These are phyloP conservation scores for Immersiella caudata DNA, from an alignment of 495 filamentous ascomycete species.

Conservation along the genomic window DNA sequence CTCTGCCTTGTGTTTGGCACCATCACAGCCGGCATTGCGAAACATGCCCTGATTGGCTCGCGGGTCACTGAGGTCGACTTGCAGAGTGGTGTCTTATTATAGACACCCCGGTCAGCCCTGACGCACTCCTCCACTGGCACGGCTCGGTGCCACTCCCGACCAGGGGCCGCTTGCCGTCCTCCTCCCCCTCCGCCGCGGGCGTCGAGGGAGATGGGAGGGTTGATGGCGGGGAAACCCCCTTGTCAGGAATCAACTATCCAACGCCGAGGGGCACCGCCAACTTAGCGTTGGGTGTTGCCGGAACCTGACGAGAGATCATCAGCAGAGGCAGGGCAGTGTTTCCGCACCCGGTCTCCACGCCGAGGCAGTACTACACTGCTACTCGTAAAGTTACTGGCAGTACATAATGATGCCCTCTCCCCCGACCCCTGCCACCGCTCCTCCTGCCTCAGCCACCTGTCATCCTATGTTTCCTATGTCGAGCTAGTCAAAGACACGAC, in stretches of 20 bases:
- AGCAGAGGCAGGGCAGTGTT: constrained; percentile 16
- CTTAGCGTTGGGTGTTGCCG: constrained; percentile 6
- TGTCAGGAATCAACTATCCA: background rate
- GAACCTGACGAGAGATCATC: constrained; percentile 17
- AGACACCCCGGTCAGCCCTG: constrained; percentile 29
- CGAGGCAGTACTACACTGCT: background rate
- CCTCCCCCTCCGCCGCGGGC: background rate
- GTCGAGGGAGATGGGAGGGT: constrained; percentile 1
- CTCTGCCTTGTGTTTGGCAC: constrained; percentile 12
- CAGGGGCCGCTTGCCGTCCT: constrained; percentile 13
- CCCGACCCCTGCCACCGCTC: constrained; percentile 15
- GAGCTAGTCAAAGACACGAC: constrained; percentile 3
- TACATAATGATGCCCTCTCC: constrained; percentile 21
- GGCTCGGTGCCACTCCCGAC: constrained; percentile 21
- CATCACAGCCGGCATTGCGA: constrained; percentile 8
- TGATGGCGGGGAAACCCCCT: constrained; percentile 21
- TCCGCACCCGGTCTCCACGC: constrained; percentile 1
- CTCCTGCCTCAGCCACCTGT: constrained; percentile 17
- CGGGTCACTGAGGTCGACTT: constrained; percentile 5
- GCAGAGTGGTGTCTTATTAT: constrained; percentile 31
- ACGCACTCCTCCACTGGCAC: constrained; percentile 20
- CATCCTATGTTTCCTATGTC: constrained; percentile 14
- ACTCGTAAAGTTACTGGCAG: background rate
- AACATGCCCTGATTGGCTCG: constrained; percentile 15
- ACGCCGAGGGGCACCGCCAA: constrained; percentile 16